These are phyloP conservation scores for Nasturtium officinale DNA, from an alignment of 345 rosid species.

Conservation along the genomic window DNA sequence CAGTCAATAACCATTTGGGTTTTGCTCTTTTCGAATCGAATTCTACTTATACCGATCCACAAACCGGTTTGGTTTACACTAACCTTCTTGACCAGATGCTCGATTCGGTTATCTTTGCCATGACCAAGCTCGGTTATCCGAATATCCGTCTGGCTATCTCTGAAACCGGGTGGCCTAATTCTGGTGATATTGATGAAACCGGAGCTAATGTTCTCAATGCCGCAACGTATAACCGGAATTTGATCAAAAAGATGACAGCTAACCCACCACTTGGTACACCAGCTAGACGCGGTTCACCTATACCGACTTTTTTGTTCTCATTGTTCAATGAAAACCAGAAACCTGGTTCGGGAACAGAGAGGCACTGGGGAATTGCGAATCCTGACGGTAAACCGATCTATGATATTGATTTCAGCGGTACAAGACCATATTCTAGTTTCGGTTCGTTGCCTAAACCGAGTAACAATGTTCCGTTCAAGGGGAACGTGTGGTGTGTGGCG, in stretches of 20 bases:
- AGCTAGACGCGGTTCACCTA: slow-evolving; percentile 57
- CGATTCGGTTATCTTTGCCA: slow-evolving; percentile 62
- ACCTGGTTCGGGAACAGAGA: slow-evolving; percentile 71
- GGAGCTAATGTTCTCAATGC: slow-evolving; percentile 76
- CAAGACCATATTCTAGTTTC: slow-evolving; percentile 32
- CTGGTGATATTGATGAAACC: slow-evolving; percentile 65
- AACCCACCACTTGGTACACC: slow-evolving; percentile 68
- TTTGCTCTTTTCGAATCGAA: slow-evolving; percentile 56
- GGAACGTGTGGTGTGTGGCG: slow-evolving; percentile 70
- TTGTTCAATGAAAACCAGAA: slow-evolving; percentile 70
- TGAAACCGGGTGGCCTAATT: slow-evolving; percentile 87
- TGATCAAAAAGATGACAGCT: slow-evolving; percentile 53
- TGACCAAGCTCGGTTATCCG: slow-evolving; percentile 61
- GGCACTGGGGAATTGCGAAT: slow-evolving; percentile 72
- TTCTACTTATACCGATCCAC: slow-evolving; percentile 56
- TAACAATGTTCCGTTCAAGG: slow-evolving; percentile 57
- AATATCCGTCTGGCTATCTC: slow-evolving; percentile 57
- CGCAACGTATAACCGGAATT: slow-evolving; percentile 73
- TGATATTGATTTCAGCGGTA: slow-evolving; percentile 62
- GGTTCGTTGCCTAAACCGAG: slow-evolving; percentile 49
- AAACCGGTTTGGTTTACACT: slow-evolving; percentile 54
- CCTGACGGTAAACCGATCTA: slow-evolving; percentile 54
- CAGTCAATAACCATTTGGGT: slow-evolving; percentile 47
- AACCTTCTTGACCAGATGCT: slow-evolving; percentile 86
- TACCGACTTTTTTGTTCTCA: slow-evolving; percentile 69